Base-by-base conservation (phyloP, 495 filamentous ascomycete species). In the Aspergillus cristatus region DNA sequence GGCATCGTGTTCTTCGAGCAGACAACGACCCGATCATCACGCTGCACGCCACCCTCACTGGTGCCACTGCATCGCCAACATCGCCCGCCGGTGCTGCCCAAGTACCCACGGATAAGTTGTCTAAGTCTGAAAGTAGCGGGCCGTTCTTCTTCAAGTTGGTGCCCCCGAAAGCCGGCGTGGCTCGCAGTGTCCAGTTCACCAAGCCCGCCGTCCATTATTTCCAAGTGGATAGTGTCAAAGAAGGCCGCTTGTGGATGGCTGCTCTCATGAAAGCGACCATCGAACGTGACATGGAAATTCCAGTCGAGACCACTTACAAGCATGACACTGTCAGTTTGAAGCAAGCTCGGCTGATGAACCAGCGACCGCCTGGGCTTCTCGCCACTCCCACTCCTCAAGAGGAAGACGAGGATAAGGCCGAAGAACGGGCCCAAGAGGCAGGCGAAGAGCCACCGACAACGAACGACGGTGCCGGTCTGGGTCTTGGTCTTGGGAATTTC, bases 181-280 rank as follows among this genome's bases (percentile, higher is more conserved):
- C 85, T 1, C 85, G 86, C 40, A 90, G 84, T 3, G 89, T 99
- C 34, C 93, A 86, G 41, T 97, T 97, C 61, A 99, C 93, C 6
- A 95, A 94, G 53, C 93, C 89, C 4, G 86, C 88, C 0, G 82
- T 94, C 14, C 93, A 99, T 53, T 99, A 95, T 53, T 97, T 99
- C 58, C 93, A 94, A 12, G 89, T 95, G 28, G 86, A 90, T 34
- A 94, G 82, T 41, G 67, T 94, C 26, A 75, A 84, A 39, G 78
- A 91, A 47, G 93, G 91, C 12, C 79, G 93, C 13, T 62, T 88
- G 28, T 99, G 93, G 93, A 99, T 99, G 93, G 93, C 86, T 3
- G 93, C 93, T 8, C 66, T 99, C 42, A 93, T 97, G 86, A 99
- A 97, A 63, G 93, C 93, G 3, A 99, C 93, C 4, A 99, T 99